These are phyloP conservation scores for Mycothermus thermophilus DNA, from an alignment of 495 filamentous ascomycete genomes.

Conservation along the genomic window DNA sequence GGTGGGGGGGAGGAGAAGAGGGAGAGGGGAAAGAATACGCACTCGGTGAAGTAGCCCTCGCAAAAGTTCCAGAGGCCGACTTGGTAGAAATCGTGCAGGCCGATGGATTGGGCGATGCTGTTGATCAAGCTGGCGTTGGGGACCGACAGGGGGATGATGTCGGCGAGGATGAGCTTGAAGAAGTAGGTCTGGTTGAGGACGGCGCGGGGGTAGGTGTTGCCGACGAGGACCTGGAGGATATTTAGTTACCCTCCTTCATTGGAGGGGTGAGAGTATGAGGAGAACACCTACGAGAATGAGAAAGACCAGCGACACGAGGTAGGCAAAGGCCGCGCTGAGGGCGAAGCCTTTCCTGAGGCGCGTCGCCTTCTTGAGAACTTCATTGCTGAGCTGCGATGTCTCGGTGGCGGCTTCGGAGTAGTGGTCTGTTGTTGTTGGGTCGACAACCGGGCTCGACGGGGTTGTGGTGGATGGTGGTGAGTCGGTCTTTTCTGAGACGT, in stretches of 20 bases:
- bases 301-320: slow-evolving; percentile 62
- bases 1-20: neutral
- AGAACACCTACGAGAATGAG: slow-evolving; percentile 51
- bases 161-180: slow-evolving; percentile 65
- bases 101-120: slow-evolving; percentile 73
- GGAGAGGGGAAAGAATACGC: slow-evolving; percentile 6
- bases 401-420: neutral
- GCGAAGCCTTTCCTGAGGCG: slow-evolving; percentile 39
- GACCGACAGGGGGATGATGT: slow-evolving; percentile 64
- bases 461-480: neutral
- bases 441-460: slow-evolving; percentile 1
- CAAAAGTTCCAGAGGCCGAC: slow-evolving; percentile 87
- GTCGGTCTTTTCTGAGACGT: neutral
- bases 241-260: slow-evolving; percentile 1
- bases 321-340: slow-evolving; percentile 50
- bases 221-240: slow-evolving; percentile 43
- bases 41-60: slow-evolving; percentile 58
- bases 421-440: neutral
- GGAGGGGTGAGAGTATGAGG: neutral
- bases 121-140: slow-evolving; percentile 71
- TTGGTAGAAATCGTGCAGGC: slow-evolving; percentile 87
- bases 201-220: slow-evolving; percentile 45
- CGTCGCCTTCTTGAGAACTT: slow-evolving; percentile 38
- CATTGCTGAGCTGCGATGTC: neutral
- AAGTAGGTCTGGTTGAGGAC: slow-evolving; percentile 63